Conservation (phyloP, 2,329 filamentous ascomycete species). For the Fusarium pilosicola region DNA sequence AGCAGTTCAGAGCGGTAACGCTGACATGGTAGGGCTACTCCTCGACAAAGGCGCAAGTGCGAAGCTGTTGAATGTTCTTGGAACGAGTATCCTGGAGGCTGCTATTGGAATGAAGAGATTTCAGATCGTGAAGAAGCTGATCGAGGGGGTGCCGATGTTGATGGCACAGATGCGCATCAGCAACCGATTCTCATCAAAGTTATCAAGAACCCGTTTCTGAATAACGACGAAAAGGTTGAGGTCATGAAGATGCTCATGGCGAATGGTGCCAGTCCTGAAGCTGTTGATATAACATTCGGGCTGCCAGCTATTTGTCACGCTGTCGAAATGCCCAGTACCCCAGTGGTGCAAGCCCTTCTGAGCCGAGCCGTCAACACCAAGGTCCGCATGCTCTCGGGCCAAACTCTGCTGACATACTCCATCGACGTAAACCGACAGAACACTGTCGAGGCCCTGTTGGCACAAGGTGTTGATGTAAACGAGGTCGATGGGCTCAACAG, state of each 20-base stretch:
- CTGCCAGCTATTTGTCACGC: conserved; percentile 10
- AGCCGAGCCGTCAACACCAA: background rate
- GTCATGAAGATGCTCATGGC: background rate
- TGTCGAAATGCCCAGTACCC: background rate
- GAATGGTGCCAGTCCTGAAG: background rate
- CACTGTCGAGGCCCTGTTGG: background rate
- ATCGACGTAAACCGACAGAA: conserved; percentile 4
- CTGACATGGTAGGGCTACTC: background rate
- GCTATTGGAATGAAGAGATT: background rate
- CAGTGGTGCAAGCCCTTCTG: background rate
- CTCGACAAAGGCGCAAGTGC: background rate
- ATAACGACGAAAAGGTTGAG: background rate
- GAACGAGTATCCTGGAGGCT: background rate
- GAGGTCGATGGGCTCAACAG: conserved; percentile 13
- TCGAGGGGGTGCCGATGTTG: background rate
- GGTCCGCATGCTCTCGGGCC: conserved; percentile 1
- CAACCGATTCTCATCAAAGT: conserved; percentile 9
- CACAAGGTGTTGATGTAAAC: background rate
- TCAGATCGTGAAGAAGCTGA: background rate
- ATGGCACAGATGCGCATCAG: background rate
- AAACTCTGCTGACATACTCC: conserved; percentile 8
- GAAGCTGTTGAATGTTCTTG: accelerated
- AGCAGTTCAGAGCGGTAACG: background rate
- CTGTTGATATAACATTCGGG: background rate
- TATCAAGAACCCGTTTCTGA: background rate